phyloP scores from a whole-genome alignment of 192 early-diverging fungal genomes.

The Coemansia sp. region DNA sequence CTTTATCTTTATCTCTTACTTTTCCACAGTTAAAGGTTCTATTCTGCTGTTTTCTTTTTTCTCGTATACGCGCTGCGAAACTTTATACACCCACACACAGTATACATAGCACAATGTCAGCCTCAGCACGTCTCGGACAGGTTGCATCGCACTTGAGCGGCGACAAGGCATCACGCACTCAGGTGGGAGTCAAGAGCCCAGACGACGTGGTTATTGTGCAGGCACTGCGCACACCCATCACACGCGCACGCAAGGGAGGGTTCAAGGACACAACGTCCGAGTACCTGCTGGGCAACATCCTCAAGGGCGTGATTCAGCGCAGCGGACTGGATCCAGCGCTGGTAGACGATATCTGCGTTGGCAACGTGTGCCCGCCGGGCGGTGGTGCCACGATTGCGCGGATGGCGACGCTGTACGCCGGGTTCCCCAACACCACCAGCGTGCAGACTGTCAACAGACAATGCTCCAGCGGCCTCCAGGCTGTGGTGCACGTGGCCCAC shows the following conservation, averaged over 20 bases:
- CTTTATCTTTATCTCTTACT: background rate
- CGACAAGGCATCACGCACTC: constrained; percentile 51
- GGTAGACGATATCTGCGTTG: constrained; percentile 94
- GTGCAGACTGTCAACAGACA: constrained; percentile 89
- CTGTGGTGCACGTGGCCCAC: constrained; percentile 81
- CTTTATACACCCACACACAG: background rate
- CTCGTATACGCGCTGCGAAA: background rate
- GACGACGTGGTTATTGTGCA: constrained; percentile 93
- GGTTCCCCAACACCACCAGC: constrained; percentile 81
- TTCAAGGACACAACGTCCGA: constrained; percentile 90
- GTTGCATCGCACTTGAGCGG: constrained; percentile 53
- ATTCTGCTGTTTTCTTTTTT: background rate
- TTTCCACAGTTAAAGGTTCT: background rate
- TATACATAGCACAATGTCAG: constrained; percentile 15
- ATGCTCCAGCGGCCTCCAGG: constrained; percentile 91
- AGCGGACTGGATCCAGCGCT: constrained; percentile 81
- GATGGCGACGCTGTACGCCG: constrained; percentile 89
- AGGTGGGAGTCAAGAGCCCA: constrained; percentile 71
- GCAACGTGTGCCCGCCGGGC: constrained; percentile 85
- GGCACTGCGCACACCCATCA: constrained; percentile 86
- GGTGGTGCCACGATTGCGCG: constrained; percentile 88
- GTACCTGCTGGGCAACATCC: constrained; percentile 72
- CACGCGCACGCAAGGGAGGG: constrained; percentile 84
- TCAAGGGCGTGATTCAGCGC: constrained; percentile 74
- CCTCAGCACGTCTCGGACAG: constrained; percentile 43